Base-by-base conservation (phyloP, 345 rosid genomes). In the Erodium maritimum region DNA sequence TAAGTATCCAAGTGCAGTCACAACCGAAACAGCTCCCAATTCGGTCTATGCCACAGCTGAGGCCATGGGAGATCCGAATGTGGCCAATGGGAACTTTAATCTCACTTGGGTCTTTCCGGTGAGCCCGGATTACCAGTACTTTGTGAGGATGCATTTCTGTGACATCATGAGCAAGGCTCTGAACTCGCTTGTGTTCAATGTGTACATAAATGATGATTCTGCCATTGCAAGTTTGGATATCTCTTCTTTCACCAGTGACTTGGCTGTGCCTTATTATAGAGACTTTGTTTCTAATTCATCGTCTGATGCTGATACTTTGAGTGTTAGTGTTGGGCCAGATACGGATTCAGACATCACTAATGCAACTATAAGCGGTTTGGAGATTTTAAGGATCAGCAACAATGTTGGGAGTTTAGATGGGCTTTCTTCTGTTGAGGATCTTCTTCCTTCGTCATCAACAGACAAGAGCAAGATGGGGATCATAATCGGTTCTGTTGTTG, bases 261-360 rank as follows among this genome's bases (percentile, higher is more conserved):
- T 94, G 51, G 73, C 58, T 0, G 76, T 78, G 51, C 97, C 99
- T 20, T 85, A 73, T 64, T 94, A 75, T 72, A 85, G 52, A 66
- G 99, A 94, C 72, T 90, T 85, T 29, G 71, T 94, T 62, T 74
- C 95, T 50, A 90, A 83, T 50, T 57, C 82, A 22, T 89, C 95
- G 0, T 69, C 56, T 5, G 84, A 88, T n/a, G 71, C 80, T 0
- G 61, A 59, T 63, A 59, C 63, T 63, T 73, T 93, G 71, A 90
- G 88, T 19, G 90, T 93, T 60, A 90, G 97, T 50, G 72, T 93
- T 64, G 99, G 99, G 50, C 99, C 99, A 1, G 97, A 93, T 71
- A 11, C 65, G 11, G 23, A 61, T 65, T 77, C 91, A 0, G 95
- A 77, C 67, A 46, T 68, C 50, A 61, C 80, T 1, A 81, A 86